Conservation (phyloP, 192 early-diverging fungal genomes). For the Allomyces javanicus region DNA sequence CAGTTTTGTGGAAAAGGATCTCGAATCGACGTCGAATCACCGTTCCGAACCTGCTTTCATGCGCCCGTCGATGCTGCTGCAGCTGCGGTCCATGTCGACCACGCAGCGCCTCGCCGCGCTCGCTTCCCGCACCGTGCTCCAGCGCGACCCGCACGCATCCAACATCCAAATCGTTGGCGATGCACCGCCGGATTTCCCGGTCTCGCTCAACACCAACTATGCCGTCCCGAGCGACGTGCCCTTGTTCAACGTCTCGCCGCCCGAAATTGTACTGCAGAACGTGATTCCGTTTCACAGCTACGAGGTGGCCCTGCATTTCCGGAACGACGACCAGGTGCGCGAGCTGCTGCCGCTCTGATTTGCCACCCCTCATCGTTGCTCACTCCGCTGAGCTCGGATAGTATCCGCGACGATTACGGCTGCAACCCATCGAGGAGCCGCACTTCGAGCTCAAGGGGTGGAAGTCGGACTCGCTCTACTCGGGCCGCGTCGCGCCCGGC, state of each 20-base stretch:
- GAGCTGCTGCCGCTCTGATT: background rate
- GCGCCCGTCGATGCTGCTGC: background rate
- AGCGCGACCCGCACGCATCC: no score
- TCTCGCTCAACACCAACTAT: background rate
- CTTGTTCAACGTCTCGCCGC: constrained; percentile 29
- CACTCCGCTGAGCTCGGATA: background rate
- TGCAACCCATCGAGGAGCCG: constrained; percentile 27
- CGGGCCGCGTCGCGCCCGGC: constrained; percentile 36
- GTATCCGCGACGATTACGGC: constrained; percentile 22
- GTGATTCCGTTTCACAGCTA: constrained; percentile 30
- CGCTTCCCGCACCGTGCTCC: background rate
- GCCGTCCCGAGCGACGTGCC: constrained; percentile 24
- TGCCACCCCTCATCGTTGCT: background rate
- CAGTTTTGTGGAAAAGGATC: no score
- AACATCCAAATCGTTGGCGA: no score
- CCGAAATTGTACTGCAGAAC: constrained; percentile 19
- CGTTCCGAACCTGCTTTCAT: no score
- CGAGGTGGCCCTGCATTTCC: constrained; percentile 27
- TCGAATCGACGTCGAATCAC: no score
- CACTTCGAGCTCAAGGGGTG: constrained; percentile 20
- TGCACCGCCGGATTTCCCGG: background rate
- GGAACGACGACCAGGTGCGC: constrained; percentile 40
- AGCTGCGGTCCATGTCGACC: background rate
- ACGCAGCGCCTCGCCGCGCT: background rate
- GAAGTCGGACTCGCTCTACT: constrained; percentile 19